Conservation (phyloP, 1,139 yeast genomes). For the Lodderomyces metapsilosis region DNA sequence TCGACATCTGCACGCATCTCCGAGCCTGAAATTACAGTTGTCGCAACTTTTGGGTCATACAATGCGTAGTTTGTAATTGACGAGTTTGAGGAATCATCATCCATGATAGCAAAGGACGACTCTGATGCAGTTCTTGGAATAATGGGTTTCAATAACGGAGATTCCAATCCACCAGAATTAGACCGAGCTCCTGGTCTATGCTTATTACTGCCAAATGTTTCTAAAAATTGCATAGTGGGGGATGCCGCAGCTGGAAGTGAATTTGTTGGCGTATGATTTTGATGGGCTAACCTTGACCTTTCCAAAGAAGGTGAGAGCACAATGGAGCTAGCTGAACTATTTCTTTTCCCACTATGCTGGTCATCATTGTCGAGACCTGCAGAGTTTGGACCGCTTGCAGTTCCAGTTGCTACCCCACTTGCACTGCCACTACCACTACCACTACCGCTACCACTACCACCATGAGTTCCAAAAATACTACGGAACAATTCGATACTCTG, state of each 20-base stretch:
- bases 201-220: constrained; percentile 13
- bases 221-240: constrained; percentile 14
- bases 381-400: constrained; percentile 11
- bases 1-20: constrained; percentile 1
- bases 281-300: constrained; percentile 18
- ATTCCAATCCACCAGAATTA: constrained; percentile 41
- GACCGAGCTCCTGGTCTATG: constrained; percentile 20
- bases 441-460: constrained; percentile 3
- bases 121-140: constrained; percentile 53
- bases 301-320: constrained; percentile 50
- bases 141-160: constrained; percentile 50
- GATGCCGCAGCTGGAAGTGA: constrained; percentile 12
- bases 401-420: constrained; percentile 3
- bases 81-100: constrained; percentile 35
- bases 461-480: constrained; percentile 20
- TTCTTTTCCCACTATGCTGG: constrained; percentile 25
- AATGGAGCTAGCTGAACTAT: constrained; percentile 46
- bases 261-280: constrained; percentile 8
- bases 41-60: constrained; percentile 61
- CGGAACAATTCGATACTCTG: constrained; percentile 45
- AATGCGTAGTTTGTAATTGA: constrained; percentile 53
- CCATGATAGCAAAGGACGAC: constrained; percentile 53
- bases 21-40: constrained; percentile 42
- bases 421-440: constrained; percentile 14
- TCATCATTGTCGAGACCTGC: constrained; percentile 5